Evolutionary conservation across 768 basidiomycete species (phyloP).

Genomic region (Mycena rosella): DNA sequence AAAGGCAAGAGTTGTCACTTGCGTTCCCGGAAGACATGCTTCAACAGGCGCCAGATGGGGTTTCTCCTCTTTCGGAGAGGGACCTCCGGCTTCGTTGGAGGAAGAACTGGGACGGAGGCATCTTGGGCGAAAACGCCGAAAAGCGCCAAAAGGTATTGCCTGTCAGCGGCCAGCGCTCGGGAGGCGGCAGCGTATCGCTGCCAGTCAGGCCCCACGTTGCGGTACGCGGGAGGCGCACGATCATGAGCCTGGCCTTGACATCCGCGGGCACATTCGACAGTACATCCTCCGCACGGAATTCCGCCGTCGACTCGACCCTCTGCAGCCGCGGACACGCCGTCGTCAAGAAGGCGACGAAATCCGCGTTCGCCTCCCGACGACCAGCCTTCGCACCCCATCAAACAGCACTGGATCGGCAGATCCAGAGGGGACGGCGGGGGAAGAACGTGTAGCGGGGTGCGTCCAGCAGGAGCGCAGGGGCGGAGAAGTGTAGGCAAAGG

Average conservation of each 20-base stretch:
- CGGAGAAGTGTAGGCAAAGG: conserved; percentile 13
- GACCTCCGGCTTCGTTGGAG: not conserved
- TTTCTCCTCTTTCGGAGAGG: not conserved
- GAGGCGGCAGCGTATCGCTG: not conserved
- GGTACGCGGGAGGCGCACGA: conserved; percentile 5
- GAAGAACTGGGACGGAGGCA: not conserved
- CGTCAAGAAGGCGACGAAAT: conserved; percentile 1
- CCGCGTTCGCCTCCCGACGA: conserved; percentile 2
- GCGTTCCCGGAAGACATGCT: not conserved
- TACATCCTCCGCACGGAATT: not conserved
- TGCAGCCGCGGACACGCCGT: not conserved
- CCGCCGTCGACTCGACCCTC: conserved; percentile 4
- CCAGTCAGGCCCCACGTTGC: conserved; percentile 1
- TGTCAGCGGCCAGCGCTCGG: not conserved
- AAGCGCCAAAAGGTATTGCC: too few relatives aligned
- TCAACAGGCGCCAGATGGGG: not conserved
- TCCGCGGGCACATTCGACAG: not conserved
- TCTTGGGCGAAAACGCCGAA: too few relatives aligned
- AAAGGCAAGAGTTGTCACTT: not conserved
- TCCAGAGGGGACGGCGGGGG: not conserved
- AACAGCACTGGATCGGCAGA: not conserved
- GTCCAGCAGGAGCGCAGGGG: not conserved
- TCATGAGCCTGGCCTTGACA: not conserved
- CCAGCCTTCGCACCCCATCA: not conserved
- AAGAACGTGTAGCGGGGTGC: not conserved